These are phyloP conservation scores for Dothidotthia symphoricarpi DNA, from an alignment of 2,329 filamentous ascomycete genomes.

Conservation along the genomic window DNA sequence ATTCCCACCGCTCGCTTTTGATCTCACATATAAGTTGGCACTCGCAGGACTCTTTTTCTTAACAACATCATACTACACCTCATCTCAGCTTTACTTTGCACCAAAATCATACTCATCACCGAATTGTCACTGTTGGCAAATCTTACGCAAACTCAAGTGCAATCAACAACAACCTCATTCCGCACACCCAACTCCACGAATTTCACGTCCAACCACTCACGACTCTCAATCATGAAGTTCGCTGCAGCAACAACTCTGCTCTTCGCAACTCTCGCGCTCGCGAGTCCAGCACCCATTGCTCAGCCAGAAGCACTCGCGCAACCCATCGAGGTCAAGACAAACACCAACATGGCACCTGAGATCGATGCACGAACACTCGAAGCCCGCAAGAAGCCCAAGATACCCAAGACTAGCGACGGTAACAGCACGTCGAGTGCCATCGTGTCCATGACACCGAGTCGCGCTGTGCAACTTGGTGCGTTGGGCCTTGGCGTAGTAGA, in stretches of 20 bases:
- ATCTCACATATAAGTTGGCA: too few relatives aligned
- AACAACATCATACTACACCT: too few relatives aligned
- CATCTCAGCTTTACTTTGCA: too few relatives aligned
- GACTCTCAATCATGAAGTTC: conserved; percentile 25
- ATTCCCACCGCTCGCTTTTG: not conserved
- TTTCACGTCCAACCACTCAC: not conserved
- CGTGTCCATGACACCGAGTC: conserved; percentile 18
- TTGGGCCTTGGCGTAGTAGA: conserved; percentile 29
- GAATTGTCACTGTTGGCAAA: too few relatives aligned
- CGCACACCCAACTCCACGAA: too few relatives aligned
- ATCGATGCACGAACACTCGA: conserved; percentile 18
- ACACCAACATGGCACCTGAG: conserved; percentile 11
- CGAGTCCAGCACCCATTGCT: conserved; percentile 27
- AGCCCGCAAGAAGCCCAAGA: conserved; percentile 17
- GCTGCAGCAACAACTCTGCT: conserved; percentile 20
- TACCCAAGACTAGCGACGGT: conserved; percentile 8
- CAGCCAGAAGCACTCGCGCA: conserved; percentile 13
- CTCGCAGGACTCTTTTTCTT: too few relatives aligned
- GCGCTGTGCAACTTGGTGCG: conserved; percentile 23
- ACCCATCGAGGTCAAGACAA: conserved; percentile 6
- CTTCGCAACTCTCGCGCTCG: conserved; percentile 26
- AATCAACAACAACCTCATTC: too few relatives aligned
- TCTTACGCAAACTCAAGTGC: too few relatives aligned
- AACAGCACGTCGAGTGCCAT: conserved; percentile 19
- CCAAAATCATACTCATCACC: too few relatives aligned